Conservation (phyloP, 208 protist genomes). For the Phytomonas sp. region DNA sequence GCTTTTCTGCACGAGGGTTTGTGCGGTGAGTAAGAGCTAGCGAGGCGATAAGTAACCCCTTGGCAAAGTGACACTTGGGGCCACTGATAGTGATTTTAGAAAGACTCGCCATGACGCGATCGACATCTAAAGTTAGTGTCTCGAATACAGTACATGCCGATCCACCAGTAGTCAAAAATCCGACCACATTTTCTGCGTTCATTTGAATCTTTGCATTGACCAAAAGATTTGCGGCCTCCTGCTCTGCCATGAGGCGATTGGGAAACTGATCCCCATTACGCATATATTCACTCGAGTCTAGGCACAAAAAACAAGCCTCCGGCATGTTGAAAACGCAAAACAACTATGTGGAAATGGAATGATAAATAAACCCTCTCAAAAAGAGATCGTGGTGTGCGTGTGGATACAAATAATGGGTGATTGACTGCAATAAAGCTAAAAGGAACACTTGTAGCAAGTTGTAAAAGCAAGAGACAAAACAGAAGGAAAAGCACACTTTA, state of each 20-base stretch:
- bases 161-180: constrained; percentile 92
- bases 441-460: not conserved
- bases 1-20: constrained; percentile 92
- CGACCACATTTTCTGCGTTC: constrained; percentile 96
- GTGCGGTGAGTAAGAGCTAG: constrained; percentile 95
- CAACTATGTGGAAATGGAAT: constrained; percentile 1
- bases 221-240: constrained; percentile 95
- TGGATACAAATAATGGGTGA: not conserved
- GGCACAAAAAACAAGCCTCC: constrained; percentile 86
- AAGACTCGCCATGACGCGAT: constrained; percentile 89
- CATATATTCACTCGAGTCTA: constrained; percentile 98
- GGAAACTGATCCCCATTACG: constrained; percentile 98
- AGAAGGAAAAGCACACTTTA: constrained; percentile 1
- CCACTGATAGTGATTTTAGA: constrained; percentile 85
- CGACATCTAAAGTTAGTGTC: constrained; percentile 92
- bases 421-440: not conserved
- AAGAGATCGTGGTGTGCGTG: constrained; percentile 10
- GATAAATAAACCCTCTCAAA: constrained; percentile 5
- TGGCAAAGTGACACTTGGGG: constrained; percentile 81
- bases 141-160: constrained; percentile 89
- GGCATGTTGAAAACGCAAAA: constrained; percentile 34
- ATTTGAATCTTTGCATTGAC: constrained; percentile 89
- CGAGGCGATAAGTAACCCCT: constrained; percentile 89
- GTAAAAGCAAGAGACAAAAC: not conserved
- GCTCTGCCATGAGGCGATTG: constrained; percentile 91